Evolutionary conservation across 257 asterid species (phyloP).

Genomic region (Primulina huaijiensis): DNA sequence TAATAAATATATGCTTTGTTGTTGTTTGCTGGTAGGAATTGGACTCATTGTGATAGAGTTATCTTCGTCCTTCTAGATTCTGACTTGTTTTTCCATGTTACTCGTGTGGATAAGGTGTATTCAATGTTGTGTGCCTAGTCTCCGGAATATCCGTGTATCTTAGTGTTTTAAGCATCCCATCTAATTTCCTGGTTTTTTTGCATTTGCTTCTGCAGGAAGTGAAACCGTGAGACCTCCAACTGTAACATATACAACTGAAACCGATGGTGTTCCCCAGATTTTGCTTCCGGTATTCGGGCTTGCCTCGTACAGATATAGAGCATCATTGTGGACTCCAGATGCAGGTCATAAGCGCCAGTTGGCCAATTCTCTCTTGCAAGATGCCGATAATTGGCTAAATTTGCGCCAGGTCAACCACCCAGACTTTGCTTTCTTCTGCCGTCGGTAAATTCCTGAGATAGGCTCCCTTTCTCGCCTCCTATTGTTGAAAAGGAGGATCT

Average conservation of each 20-base stretch:
- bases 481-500: conserved; percentile 11
- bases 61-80: neutral
- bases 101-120: neutral
- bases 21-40: neutral
- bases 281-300: conserved; percentile 80
- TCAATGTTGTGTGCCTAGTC: neutral
- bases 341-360: conserved; percentile 48
- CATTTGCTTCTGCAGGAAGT: conserved; percentile 41
- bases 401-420: conserved; percentile 71
- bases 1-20: neutral
- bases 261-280: conserved; percentile 50
- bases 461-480: conserved; percentile 14
- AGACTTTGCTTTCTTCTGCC: conserved; percentile 80
- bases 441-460: conserved; percentile 38
- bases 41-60: neutral
- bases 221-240: conserved; percentile 44
- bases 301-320: conserved; percentile 71
- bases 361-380: conserved; percentile 55
- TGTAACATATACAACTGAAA: conserved; percentile 45
- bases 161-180: neutral
- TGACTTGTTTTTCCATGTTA: neutral
- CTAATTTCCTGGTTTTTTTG: conserved; percentile 2
- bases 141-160: neutral
- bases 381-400: conserved; percentile 66
- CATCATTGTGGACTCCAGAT: conserved; percentile 69